These are phyloP conservation scores for Vinca minor DNA, from an alignment of 257 asterid species.

Conservation along the genomic window DNA sequence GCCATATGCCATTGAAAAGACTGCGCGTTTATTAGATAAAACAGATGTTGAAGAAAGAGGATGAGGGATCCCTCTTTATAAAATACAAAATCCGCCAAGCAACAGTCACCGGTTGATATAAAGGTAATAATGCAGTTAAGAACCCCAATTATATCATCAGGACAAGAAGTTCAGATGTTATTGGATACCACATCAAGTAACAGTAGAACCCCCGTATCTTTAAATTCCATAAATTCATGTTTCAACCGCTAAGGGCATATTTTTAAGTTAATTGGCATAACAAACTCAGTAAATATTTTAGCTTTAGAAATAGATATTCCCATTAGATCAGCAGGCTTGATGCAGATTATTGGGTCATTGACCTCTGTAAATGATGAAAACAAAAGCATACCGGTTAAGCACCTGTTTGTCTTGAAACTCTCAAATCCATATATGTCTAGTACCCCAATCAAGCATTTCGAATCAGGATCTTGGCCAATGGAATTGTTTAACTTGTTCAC, in stretches of 20 bases:
- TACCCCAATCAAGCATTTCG: slow-evolving; percentile 71
- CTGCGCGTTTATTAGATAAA: not conserved
- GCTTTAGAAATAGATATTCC: slow-evolving; percentile 4
- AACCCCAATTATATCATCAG: not conserved
- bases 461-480: slow-evolving; percentile 81
- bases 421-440: slow-evolving; percentile 95
- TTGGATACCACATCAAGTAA: not conserved
- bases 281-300: slow-evolving; percentile 7
- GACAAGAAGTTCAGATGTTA: not conserved
- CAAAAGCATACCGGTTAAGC: slow-evolving; percentile 97
- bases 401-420: slow-evolving; percentile 99
- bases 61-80: not conserved
- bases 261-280: not conserved
- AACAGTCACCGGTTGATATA: not conserved
- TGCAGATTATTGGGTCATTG: slow-evolving; percentile 34
- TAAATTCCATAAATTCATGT: not conserved
- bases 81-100: not conserved
- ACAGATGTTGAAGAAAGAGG: not conserved
- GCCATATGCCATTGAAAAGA: not conserved
- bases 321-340: slow-evolving; percentile 14
- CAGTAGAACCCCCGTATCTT: not conserved
- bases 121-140: not conserved
- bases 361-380: slow-evolving; percentile 45
- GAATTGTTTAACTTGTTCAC: slow-evolving; percentile 79
- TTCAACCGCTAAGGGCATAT: not conserved